Evolutionary conservation across 805 yeast species (phyloP).

Genomic region (Candida dendrica): DNA sequence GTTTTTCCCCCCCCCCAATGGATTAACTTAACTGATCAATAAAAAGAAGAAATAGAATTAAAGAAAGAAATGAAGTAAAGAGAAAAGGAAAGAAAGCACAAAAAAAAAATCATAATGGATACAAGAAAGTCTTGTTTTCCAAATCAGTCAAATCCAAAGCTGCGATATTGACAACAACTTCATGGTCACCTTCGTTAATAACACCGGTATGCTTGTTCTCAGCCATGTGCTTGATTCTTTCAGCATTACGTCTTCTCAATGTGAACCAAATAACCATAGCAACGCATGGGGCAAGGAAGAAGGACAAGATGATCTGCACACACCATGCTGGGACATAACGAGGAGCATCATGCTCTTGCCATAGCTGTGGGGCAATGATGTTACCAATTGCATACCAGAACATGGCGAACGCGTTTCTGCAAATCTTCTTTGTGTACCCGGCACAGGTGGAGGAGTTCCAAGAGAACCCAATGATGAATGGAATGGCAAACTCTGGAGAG

Average conservation of each 20-base stretch:
- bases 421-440: slow-evolving; percentile 35
- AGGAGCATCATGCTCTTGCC: slow-evolving; percentile 33
- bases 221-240: slow-evolving; percentile 22
- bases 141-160: slow-evolving; percentile 38
- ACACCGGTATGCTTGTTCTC: slow-evolving; percentile 14
- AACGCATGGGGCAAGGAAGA: slow-evolving; percentile 36
- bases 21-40: no score
- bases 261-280: slow-evolving; percentile 37
- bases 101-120: slow-evolving; percentile 21
- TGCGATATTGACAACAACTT: slow-evolving; percentile 26
- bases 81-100: background rate
- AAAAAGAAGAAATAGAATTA: no score
- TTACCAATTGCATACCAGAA: slow-evolving; percentile 33
- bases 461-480: slow-evolving; percentile 13
- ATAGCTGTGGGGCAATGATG: slow-evolving; percentile 40
- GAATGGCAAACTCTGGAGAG: slow-evolving; percentile 19
- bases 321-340: slow-evolving; percentile 36
- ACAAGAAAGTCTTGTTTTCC: slow-evolving; percentile 37
- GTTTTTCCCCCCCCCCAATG: no score
- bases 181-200: slow-evolving; percentile 20
- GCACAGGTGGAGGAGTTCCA: slow-evolving; percentile 16
- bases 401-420: slow-evolving; percentile 30
- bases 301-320: slow-evolving; percentile 32
- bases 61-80: no score
- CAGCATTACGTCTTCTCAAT: slow-evolving; percentile 35